A percentile compares a stretch with the other conserved stretches of the same genome.
Conservation (phyloP, 305 asterid species). For the Solanum aculeatissimum region DNA sequence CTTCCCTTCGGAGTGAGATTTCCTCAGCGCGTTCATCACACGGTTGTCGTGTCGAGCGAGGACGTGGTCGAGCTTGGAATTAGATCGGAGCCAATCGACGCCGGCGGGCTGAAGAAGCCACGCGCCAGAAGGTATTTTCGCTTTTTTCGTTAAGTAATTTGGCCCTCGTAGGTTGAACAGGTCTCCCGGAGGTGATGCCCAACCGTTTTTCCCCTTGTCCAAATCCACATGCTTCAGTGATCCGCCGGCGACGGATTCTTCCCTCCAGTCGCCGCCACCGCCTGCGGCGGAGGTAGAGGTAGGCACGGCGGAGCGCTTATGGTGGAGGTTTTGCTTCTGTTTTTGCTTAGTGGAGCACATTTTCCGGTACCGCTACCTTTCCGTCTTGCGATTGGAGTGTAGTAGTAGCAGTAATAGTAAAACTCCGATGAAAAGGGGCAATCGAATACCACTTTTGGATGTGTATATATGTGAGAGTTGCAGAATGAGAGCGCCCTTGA, state of each 20-base stretch:
- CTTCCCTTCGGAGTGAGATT: slow-evolving; percentile 14
- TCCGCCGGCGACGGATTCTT: slow-evolving; percentile 62
- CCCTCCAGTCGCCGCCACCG: slow-evolving; percentile 38
- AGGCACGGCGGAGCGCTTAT: slow-evolving; percentile 6
- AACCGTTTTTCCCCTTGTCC: slow-evolving; percentile 70
- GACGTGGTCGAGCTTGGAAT: slow-evolving; percentile 64
- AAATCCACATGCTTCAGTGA: slow-evolving; percentile 76
- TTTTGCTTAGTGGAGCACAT: slow-evolving; percentile 60
- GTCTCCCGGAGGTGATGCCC: slow-evolving; percentile 95
- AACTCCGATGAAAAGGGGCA: not conserved
- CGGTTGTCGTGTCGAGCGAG: slow-evolving; percentile 74
- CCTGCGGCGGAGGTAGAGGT: slow-evolving; percentile 3
- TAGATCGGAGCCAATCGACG: slow-evolving; percentile 89
- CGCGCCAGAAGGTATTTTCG: slow-evolving; percentile 51
- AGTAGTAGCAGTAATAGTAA: not conserved
- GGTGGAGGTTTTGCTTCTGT: slow-evolving; percentile 42
- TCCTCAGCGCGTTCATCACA: slow-evolving; percentile 44
- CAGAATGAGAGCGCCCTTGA: slow-evolving; percentile 2
- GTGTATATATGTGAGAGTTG: not conserved
- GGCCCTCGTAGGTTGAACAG: slow-evolving; percentile 62
- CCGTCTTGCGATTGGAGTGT: not conserved
- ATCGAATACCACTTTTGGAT: not conserved
- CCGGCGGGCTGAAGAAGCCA: slow-evolving; percentile 80
- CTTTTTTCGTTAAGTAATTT: slow-evolving; percentile 54
- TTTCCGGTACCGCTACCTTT: not conserved